Evolutionary conservation across 768 basidiomycete species (phyloP).

Genomic region (Amanita polypyramis): DNA sequence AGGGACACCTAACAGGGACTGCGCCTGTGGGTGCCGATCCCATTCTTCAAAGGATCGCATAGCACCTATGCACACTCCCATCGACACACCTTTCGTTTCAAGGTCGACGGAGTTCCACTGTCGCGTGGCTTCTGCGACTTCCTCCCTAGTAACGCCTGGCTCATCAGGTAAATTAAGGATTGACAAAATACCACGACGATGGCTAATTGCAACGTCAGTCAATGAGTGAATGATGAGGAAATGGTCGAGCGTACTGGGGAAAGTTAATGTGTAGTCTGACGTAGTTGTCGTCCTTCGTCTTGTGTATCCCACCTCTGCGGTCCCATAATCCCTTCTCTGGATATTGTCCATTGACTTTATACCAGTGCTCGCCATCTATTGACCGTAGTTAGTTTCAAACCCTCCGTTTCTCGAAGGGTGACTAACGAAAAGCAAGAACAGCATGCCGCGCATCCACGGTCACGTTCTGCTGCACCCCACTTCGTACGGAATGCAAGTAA

Average conservation of each 20-base stretch:
- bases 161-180: constrained; percentile 28
- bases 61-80: constrained; percentile 39
- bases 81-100: constrained; percentile 33
- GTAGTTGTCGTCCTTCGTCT: constrained; percentile 36
- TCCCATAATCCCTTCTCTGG: constrained; percentile 31
- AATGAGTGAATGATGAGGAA: neutral
- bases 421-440: constrained; percentile 41
- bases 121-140: constrained; percentile 27
- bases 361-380: constrained; percentile 41
- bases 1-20: constrained; percentile 24
- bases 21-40: constrained; percentile 38
- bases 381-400: neutral
- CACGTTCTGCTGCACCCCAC: constrained; percentile 36
- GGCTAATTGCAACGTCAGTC: constrained; percentile 21
- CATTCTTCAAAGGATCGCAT: constrained; percentile 39
- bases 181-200: constrained; percentile 38
- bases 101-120: constrained; percentile 35
- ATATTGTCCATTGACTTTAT: constrained; percentile 30
- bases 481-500: constrained; percentile 35
- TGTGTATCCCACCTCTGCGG: constrained; percentile 39
- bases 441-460: constrained; percentile 47
- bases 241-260: constrained; percentile 34
- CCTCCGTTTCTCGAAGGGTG: neutral
- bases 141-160: constrained; percentile 20
- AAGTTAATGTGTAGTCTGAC: constrained; percentile 58